Evolutionary conservation across 2,329 filamentous ascomycete genomes (phyloP).

Genomic region (Fusarium sp.): DNA sequence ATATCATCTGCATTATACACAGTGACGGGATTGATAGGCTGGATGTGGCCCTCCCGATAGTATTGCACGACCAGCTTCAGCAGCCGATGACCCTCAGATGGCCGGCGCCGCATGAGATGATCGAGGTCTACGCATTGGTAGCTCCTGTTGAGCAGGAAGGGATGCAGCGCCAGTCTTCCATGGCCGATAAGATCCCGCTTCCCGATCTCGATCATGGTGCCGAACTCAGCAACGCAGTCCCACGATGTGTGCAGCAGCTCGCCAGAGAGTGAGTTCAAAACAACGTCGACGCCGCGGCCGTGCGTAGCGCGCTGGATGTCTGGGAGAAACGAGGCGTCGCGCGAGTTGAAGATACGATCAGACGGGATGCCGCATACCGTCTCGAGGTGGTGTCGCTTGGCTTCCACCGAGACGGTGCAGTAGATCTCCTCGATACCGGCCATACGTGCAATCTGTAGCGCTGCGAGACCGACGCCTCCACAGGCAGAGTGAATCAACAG

Average conservation of each 20-base stretch:
- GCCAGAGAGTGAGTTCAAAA: slow-evolving; percentile 1
- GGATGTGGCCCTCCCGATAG: slow-evolving; percentile 1
- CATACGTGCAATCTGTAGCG: slow-evolving; percentile 38
- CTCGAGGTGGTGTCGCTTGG: neutral
- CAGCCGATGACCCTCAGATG: neutral
- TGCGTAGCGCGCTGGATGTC: slow-evolving; percentile 3
- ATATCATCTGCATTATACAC: slow-evolving; percentile 6
- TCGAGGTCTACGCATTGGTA: slow-evolving; percentile 1
- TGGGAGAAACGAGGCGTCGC: neutral
- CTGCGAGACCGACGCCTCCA: slow-evolving; percentile 49
- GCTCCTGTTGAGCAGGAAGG: slow-evolving; percentile 1
- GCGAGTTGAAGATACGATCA: slow-evolving; percentile 7
- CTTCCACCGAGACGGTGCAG: neutral
- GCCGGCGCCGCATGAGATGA: neutral
- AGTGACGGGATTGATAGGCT: slow-evolving; percentile 1
- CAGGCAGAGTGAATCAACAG: slow-evolving; percentile 48
- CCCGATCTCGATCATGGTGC: slow-evolving; percentile 11
- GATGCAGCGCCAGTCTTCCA: neutral
- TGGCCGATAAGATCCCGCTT: neutral
- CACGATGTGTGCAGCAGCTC: neutral
- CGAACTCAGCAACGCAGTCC: slow-evolving; percentile 11
- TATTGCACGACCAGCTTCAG: slow-evolving; percentile 2
- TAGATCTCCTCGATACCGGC: slow-evolving; percentile 9
- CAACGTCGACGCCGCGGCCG: neutral
- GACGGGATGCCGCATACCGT: slow-evolving; percentile 1